Evolutionary conservation across 306 rosid species (phyloP), one percentile per base, ranked within the genome.

Genomic region (Aeschynomene evenia): DNA sequence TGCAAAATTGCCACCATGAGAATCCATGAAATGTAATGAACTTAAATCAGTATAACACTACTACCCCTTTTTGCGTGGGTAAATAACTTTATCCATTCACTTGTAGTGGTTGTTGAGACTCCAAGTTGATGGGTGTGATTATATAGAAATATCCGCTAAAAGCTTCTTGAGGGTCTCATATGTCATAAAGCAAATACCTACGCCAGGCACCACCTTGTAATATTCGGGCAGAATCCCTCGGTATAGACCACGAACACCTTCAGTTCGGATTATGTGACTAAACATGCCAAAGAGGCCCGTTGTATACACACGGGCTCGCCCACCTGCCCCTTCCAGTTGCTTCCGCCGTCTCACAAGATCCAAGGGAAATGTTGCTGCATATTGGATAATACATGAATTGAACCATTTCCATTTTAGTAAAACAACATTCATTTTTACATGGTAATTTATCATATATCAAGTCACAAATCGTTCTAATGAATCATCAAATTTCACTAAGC

Each of bases 181-280:
- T 1, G 99, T 91, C 99, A 95, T 91, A 73, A 95, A 95, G 73
- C 97, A 95, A 49, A 95, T 95, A 28, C 99, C 99, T 29, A 91
- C 97, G 28, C 99, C 96, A 2, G 99, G 96, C 57, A 95, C 95
- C 82, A 95, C 99, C 86, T 95, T 95, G 83, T 87, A 95, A 81
- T 95, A 95, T 72, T 95, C 97, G 1, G 99, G 97, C 74, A 95
- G 78, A 67, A 95, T 95, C 63, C 99, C 99, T 74, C 99, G 65
- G 82, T 89, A 91, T n/a, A 95, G 76, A 79, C 99, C 97, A 4
- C 80, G 80, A 62, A 91, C 8, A 36, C 99, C 97, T 87, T 91
- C 97, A 2, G 96, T 83, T 80, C 36, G 80, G 78, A 80, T 73
- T 57, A 95, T 91, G 74, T 95, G 95, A 71, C 79, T 83, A 63